Evolutionary conservation across 2,329 filamentous ascomycete species (phyloP), one percentile per base, ranked within the genome.

Genomic region (Phyllosticta capitalensis): DNA sequence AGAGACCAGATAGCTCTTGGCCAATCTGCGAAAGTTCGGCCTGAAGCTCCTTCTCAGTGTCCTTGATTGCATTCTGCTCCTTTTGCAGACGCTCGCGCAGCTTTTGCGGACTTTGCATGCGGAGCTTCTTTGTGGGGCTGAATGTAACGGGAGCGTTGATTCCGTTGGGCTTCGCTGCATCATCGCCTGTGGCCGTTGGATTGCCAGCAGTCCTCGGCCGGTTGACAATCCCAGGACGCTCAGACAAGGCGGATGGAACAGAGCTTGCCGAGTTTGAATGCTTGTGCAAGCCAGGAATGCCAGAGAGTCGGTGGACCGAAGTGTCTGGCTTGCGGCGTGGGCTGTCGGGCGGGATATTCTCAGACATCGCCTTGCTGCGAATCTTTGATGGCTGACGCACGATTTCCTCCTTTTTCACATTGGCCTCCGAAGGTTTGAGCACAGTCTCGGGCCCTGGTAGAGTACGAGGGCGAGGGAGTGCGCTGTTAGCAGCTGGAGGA

Each of bases 51-150:
- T 81, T 79, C n/a, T 60, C 54, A 0, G 86, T 84, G 9, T 85
- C 83, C 5, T 85, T 83, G 17, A 92, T 83, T 0, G 86, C 82
- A 59, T 83, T 84, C 72, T 91, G 90, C 71, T 96, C 91, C 54
- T 83, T 86, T 66, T 92, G 87, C 0, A 96, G 79, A 33, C 92
- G 86, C 74, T 96, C 92, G 19, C 92, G 88, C 51, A 86, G 75
- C 72, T 85, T 85, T 65, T 84, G 82, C 3, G 83, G 83, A 45
- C 80, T 84, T 66, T 85, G 83, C 78, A 85, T 80, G 28, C 68
- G 67, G 7, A 74, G 66, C 55, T 66, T 68, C 52, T 49, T 59
- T 2, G 56, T 59, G 20, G 58, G 58, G n/a, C 55, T 50, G 21
- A 54, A 54, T 30, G 33, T 50, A 17, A 60, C 50, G 10, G 58